phyloP scores from a whole-genome alignment of 2,329 filamentous ascomycete species.

The Pseudofabraea citricarpa region DNA sequence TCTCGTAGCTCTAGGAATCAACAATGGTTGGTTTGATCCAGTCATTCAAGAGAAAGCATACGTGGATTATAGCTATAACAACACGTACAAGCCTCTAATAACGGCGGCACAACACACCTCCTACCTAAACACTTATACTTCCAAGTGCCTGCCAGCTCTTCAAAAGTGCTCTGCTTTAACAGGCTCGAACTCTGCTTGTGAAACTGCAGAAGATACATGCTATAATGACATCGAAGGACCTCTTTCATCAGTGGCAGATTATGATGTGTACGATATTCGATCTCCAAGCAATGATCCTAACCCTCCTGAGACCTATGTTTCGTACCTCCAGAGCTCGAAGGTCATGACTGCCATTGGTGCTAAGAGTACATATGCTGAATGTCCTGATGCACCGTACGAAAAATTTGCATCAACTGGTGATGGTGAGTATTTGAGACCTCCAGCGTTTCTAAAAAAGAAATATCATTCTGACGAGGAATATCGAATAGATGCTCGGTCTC shows the following conservation, averaged over 20 bases:
- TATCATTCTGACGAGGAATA: too few species aligned
- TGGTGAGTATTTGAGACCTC: too few species aligned
- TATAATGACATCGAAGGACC: constrained; percentile 31
- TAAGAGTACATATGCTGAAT: constrained; percentile 35
- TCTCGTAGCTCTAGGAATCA: constrained; percentile 29
- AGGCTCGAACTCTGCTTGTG: constrained; percentile 77
- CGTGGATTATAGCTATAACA: constrained; percentile 23
- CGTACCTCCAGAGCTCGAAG: constrained; percentile 32
- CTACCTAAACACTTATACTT: constrained; percentile 30
- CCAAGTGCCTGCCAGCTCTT: constrained; percentile 32
- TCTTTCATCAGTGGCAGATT: constrained; percentile 25
- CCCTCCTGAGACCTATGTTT: constrained; percentile 33
- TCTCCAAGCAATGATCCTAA: constrained; percentile 27
- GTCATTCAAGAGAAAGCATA: constrained; percentile 43
- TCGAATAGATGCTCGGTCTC: constrained; percentile 35
- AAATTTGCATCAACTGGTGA: constrained; percentile 38
- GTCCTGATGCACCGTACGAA: constrained; percentile 29
- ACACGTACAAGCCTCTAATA: constrained; percentile 36
- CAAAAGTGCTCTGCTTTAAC: constrained; percentile 36
- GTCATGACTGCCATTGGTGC: constrained; percentile 42
- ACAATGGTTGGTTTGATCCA: constrained; percentile 43
- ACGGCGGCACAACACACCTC: constrained; percentile 24
- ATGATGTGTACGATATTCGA: constrained; percentile 44
- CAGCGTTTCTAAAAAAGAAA: too few species aligned
- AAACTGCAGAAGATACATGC: constrained; percentile 51